Evolutionary conservation across 176 grass and related monocot species (phyloP).

Genomic region (barley (Hordeum vulgare)): DNA sequence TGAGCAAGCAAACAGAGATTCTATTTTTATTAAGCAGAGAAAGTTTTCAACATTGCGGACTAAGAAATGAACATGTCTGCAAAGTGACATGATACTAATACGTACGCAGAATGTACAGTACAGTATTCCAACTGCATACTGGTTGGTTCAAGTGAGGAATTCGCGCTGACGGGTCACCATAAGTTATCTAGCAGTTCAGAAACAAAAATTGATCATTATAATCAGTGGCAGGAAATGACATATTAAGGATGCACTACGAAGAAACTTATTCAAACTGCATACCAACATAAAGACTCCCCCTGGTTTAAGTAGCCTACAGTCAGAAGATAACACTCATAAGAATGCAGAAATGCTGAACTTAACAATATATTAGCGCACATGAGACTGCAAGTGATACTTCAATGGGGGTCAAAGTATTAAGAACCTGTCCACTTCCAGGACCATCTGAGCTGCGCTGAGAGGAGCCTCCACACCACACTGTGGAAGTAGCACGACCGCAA

Average conservation of each 20-base stretch:
- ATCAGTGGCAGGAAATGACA: background rate
- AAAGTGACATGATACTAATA: background rate
- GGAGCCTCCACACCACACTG: slow-evolving; percentile 92
- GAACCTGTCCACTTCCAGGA: slow-evolving; percentile 92
- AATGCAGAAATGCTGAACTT: slow-evolving; percentile 17
- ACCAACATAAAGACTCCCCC: slow-evolving; percentile 92
- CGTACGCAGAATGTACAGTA: slow-evolving; percentile 83
- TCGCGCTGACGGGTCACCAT: slow-evolving; percentile 85
- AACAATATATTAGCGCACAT: background rate
- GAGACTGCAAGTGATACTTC: slow-evolving; percentile 16
- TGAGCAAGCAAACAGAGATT: background rate
- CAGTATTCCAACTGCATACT: slow-evolving; percentile 75
- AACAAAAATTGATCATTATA: slow-evolving; percentile 10
- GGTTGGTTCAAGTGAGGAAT: slow-evolving; percentile 75
- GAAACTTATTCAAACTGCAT: slow-evolving; percentile 9
- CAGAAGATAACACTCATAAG: slow-evolving; percentile 32
- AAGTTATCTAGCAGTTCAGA: slow-evolving; percentile 77
- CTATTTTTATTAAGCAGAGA: background rate
- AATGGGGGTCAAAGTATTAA: slow-evolving; percentile 23
- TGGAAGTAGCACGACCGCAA: slow-evolving; percentile 21
- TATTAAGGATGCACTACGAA: background rate
- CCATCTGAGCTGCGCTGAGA: slow-evolving; percentile 76
- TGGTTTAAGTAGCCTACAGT: slow-evolving; percentile 83
- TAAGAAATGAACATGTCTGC: background rate
- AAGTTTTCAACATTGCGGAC: background rate